phyloP scores from a whole-genome alignment of 306 rosid genomes.

The Castanea crenata region DNA sequence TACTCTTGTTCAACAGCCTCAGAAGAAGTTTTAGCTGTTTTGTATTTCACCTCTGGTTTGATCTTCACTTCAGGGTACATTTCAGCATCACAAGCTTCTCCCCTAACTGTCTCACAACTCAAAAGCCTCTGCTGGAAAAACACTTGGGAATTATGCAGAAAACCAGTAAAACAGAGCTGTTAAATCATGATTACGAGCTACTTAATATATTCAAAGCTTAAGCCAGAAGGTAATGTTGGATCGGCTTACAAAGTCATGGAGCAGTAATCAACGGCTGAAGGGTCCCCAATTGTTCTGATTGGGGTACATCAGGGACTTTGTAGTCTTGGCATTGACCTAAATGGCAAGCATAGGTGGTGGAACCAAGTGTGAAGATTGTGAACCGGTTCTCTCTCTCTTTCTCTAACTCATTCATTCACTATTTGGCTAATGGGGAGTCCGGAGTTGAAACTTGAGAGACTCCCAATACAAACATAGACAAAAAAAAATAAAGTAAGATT shows the following conservation, averaged over 20 bases:
- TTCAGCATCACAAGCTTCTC: slow-evolving; percentile 62
- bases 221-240: neutral
- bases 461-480: too few relatives aligned
- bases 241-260: slow-evolving; percentile 34
- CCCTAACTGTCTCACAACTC: slow-evolving; percentile 61
- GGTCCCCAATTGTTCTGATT: slow-evolving; percentile 17
- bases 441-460: too few relatives aligned
- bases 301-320: slow-evolving; percentile 15
- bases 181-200: neutral
- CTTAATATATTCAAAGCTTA: neutral
- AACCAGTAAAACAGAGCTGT: neutral
- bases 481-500: too few relatives aligned
- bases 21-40: neutral
- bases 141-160: slow-evolving; percentile 8
- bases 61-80: slow-evolving; percentile 55
- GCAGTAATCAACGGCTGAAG: slow-evolving; percentile 34
- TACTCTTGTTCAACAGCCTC: slow-evolving; percentile 45
- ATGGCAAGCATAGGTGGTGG: neutral
- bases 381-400: neutral
- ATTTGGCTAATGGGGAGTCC: too few relatives aligned
- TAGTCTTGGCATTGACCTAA: slow-evolving; percentile 15
- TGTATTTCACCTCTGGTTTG: slow-evolving; percentile 19
- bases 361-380: too few relatives aligned
- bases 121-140: slow-evolving; percentile 58
- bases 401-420: too few relatives aligned